Conservation (phyloP, 768 basidiomycete species). For the Hericium alpestre region DNA sequence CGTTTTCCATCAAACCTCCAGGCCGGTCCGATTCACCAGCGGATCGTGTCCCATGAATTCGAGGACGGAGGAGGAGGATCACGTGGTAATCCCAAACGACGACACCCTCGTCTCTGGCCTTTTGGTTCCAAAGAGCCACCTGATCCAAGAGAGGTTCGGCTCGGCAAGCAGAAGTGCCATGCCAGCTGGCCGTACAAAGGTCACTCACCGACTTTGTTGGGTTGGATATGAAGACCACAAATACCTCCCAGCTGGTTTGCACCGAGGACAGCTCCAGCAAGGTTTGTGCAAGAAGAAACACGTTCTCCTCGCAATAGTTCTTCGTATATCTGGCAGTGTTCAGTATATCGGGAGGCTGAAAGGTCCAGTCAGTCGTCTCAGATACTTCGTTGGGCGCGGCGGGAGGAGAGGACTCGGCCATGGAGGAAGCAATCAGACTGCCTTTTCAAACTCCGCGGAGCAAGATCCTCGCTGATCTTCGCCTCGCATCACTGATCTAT, state of each 20-base stretch:
- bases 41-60: background rate
- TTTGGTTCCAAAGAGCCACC: conserved; percentile 62
- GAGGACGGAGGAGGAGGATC: conserved; percentile 39
- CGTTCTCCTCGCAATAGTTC: conserved; percentile 66
- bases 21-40: background rate
- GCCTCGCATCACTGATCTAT: too few species aligned
- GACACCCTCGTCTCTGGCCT: conserved; percentile 23
- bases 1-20: background rate
- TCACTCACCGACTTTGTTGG: conserved; percentile 39
- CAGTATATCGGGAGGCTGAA: conserved; percentile 23
- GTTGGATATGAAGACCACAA: conserved; percentile 60
- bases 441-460: background rate
- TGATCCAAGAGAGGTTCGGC: conserved; percentile 14
- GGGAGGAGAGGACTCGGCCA: background rate
- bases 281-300: conserved; percentile 44
- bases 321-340: conserved; percentile 38
- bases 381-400: background rate
- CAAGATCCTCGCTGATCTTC: background rate
- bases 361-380: background rate
- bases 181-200: background rate
- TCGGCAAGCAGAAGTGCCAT: background rate
- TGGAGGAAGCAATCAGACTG: background rate
- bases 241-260: conserved; percentile 35
- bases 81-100: conserved; percentile 76
- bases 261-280: conserved; percentile 26